These are phyloP conservation scores for Myxozyma kluyveri DNA, from an alignment of 805 yeast species.

Conservation along the genomic window DNA sequence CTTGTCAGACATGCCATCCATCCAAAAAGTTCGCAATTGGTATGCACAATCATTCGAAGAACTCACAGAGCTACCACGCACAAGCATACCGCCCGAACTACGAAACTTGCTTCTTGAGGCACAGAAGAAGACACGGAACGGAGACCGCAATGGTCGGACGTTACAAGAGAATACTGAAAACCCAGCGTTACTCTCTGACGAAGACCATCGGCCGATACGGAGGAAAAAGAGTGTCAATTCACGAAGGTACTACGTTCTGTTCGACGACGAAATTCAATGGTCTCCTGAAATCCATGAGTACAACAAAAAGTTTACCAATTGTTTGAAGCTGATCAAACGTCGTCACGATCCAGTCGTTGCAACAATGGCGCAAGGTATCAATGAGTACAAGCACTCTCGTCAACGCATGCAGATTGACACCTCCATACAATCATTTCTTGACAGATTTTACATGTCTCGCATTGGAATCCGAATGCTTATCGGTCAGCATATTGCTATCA, in stretches of 20 bases:
- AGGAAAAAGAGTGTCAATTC: slow-evolving; percentile 6
- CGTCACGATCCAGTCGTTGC: slow-evolving; percentile 92
- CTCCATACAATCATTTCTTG: slow-evolving; percentile 76
- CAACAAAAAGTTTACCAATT: slow-evolving; percentile 63
- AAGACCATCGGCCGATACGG: slow-evolving; percentile 15
- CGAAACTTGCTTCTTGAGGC: slow-evolving; percentile 39
- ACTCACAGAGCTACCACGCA: slow-evolving; percentile 62
- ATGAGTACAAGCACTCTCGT: slow-evolving; percentile 71
- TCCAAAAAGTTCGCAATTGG: slow-evolving; percentile 78
- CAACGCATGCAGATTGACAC: slow-evolving; percentile 56
- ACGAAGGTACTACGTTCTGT: slow-evolving; percentile 50
- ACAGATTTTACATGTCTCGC: slow-evolving; percentile 83
- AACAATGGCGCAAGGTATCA: slow-evolving; percentile 78
- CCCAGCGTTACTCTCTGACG: slow-evolving; percentile 17
- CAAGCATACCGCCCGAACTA: slow-evolving; percentile 48
- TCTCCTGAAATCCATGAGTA: slow-evolving; percentile 72
- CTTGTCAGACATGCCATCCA: slow-evolving; percentile 68
- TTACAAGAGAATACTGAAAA: slow-evolving; percentile 20
- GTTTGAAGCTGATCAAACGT: slow-evolving; percentile 67
- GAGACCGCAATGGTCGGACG: slow-evolving; percentile 22
- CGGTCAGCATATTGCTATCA: slow-evolving; percentile 89
- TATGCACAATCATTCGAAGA: slow-evolving; percentile 88
- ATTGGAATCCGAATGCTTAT: slow-evolving; percentile 91
- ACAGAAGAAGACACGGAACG: slow-evolving; percentile 14
- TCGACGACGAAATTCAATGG: slow-evolving; percentile 58